Percentiles rank a stretch among this genome's conserved stretches.
Evolutionary conservation across 768 basidiomycete genomes (phyloP).

Genomic region (Pleurotus giganteus): DNA sequence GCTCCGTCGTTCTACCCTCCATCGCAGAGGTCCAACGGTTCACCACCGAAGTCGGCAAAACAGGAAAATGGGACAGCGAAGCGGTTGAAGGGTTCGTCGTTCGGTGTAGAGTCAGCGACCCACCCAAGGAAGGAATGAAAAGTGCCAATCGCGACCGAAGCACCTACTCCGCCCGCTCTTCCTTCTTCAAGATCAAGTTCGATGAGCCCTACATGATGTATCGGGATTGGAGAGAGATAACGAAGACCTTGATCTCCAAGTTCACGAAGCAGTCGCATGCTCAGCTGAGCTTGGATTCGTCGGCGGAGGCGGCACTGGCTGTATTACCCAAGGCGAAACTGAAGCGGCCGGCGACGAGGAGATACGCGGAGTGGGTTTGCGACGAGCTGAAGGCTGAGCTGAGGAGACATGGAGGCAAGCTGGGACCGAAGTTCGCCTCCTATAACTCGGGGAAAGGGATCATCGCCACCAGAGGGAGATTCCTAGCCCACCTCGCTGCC

Average conservation of each 20-base stretch:
- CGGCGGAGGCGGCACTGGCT: conserved; percentile 23
- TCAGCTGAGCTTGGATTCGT: conserved; percentile 14
- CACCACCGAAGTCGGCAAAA: too few species aligned
- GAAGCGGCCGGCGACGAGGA: conserved; percentile 70
- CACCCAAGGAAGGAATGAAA: conserved; percentile 29
- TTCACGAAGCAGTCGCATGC: background rate
- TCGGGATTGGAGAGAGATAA: conserved; percentile 95
- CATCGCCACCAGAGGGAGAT: conserved; percentile 76
- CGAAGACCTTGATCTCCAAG: conserved; percentile 58
- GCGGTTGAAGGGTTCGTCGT: conserved; percentile 99
- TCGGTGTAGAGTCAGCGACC: conserved; percentile 60
- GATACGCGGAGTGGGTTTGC: conserved; percentile 87
- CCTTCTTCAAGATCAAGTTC: conserved; percentile 99
- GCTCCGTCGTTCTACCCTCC: conserved; percentile 52
- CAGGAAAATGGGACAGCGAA: too few species aligned
- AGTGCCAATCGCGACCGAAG: conserved; percentile 31
- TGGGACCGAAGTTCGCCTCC: conserved; percentile 58
- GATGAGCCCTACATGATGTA: too few species aligned
- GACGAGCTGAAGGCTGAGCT: conserved; percentile 54
- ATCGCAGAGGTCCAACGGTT: conserved; percentile 71
- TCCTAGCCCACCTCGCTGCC: conserved; percentile 63
- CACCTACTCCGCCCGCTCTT: conserved; percentile 75
- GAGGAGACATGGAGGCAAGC: conserved; percentile 15
- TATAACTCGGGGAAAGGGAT: too few species aligned
- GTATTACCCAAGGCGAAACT: conserved; percentile 64